Evolutionary conservation across 75 land plant species (phyloP), one percentile per base, ranked within the genome.

Genomic region (Pinus taeda): DNA sequence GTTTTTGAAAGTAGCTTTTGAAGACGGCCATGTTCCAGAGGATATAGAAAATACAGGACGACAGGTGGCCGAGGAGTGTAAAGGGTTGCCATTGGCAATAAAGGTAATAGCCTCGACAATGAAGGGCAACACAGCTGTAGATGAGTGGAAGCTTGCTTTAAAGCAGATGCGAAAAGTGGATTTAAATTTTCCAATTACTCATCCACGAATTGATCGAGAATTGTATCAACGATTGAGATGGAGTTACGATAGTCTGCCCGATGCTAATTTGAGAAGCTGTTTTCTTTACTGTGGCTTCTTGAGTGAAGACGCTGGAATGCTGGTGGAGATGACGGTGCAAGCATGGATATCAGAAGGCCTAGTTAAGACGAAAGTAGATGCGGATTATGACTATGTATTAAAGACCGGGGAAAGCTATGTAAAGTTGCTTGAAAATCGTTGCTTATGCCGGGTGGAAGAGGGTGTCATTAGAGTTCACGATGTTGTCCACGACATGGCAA

Each of bases 51-150:
- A 7, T 8, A n/a, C 39, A 21, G 84, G 75, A 20, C 29, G 21
- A 58, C 45, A 79, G 3, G 74, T 79, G 6, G 57, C 39, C 7
- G 15, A 53, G 26, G 77, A 79, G 26, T 83, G 85, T 79, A 78
- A 39, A 24, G 81, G 85, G 3, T 55, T 83, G 7, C 85, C 85
- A 18, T 18, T 83, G 37, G 81, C 85, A 1, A 59, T 83, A 57
- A 74, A 58, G 15, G 76, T 71, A 39, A 37, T 79, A 73, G 81
- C 72, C n/a, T 76, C 36, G 24, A 75, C 81, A 6, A 7, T 83
- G 57, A 79, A 45, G 30, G 63, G 67, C 9, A 76, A 75, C 45
- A 22, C 22, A 7, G 26, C 24, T 15, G 26, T 2, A 15, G 6
- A 1, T 61, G 53, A 15, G 12, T 83, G 81, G 81, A 18, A 22